A percentile compares a stretch with the other conserved stretches of the same genome.
Evolutionary conservation across 805 yeast species (phyloP).

Genomic region (Sporopachydermia quercuum): DNA sequence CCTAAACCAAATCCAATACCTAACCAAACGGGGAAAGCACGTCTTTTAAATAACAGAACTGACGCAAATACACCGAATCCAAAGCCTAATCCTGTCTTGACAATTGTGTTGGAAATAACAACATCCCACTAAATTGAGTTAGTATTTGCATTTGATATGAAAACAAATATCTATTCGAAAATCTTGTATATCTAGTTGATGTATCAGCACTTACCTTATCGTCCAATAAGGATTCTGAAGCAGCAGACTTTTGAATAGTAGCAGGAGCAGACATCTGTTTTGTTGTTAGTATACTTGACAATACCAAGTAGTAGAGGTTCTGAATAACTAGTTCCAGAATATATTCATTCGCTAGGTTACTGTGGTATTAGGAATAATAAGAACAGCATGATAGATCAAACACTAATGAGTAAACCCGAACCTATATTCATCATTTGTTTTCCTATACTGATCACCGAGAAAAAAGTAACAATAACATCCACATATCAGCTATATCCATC

Average conservation of each 20-base stretch:
- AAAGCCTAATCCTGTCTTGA: constrained; percentile 90
- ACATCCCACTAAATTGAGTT: constrained; percentile 99
- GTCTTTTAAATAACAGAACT: constrained; percentile 77
- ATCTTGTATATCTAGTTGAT: too few relatives aligned
- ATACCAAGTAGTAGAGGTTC: constrained; percentile 5
- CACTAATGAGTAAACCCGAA: too few relatives aligned
- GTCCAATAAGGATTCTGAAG: constrained; percentile 20
- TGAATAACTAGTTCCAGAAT: not conserved
- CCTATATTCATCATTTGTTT: too few relatives aligned
- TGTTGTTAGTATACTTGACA: constrained; percentile 8
- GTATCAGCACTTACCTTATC: constrained; percentile 24
- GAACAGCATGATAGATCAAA: too few relatives aligned
- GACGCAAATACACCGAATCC: constrained; percentile 94
- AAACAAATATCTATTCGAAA: too few relatives aligned
- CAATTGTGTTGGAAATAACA: constrained; percentile 84
- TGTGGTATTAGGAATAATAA: constrained; percentile 4
- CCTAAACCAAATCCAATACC: constrained; percentile 97
- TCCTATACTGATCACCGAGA: too few relatives aligned
- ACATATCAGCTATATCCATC: too few relatives aligned
- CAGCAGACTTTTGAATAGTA: constrained; percentile 10
- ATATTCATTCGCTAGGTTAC: constrained; percentile 3
- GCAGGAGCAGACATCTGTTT: constrained; percentile 6
- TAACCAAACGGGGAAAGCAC: constrained; percentile 95
- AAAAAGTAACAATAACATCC: too few relatives aligned
- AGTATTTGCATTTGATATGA: too few relatives aligned